Percentiles rank a stretch among this genome's conserved stretches.
These are phyloP conservation scores for Aspergillus sp. DNA, from an alignment of 2,329 filamentous ascomycete species.

Conservation along the genomic window DNA sequence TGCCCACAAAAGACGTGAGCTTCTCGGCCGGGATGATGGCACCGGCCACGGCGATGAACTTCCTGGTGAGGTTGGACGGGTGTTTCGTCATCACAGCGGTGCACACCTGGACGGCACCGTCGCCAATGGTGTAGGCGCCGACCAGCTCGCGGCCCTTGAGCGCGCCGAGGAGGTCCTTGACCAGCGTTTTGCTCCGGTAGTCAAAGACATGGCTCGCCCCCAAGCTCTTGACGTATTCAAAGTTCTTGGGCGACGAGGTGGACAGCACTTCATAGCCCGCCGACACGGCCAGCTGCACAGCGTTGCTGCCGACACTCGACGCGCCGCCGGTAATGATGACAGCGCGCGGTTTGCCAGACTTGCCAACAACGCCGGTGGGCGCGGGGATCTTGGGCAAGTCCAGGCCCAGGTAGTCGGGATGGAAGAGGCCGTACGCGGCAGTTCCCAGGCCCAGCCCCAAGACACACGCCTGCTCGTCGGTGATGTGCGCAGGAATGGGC, in stretches of 20 bases:
- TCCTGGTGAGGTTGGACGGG: no score
- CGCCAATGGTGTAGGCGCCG: slow-evolving; percentile 8
- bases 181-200: slow-evolving; percentile 18
- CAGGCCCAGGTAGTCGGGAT: slow-evolving; percentile 14
- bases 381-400: slow-evolving; percentile 17
- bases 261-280: slow-evolving; percentile 39
- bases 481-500: slow-evolving; percentile 30
- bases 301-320: slow-evolving; percentile 42
- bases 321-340: slow-evolving; percentile 47
- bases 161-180: slow-evolving; percentile 23
- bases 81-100: no score
- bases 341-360: slow-evolving; percentile 8
- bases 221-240: slow-evolving; percentile 31
- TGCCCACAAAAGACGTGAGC: slow-evolving; percentile 6
- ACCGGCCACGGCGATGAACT: slow-evolving; percentile 8
- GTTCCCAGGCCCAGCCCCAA: slow-evolving; percentile 35
- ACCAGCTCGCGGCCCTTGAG: slow-evolving; percentile 22
- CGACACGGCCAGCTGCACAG: slow-evolving; percentile 41
- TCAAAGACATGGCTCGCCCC: slow-evolving; percentile 40
- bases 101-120: not conserved
- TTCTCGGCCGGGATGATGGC: slow-evolving; percentile 4
- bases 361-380: slow-evolving; percentile 9
- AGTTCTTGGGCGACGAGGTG: slow-evolving; percentile 37
- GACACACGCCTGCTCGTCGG: slow-evolving; percentile 34
- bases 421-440: slow-evolving; percentile 27